Evolutionary conservation across 495 filamentous ascomycete genomes (phyloP), one percentile per base, ranked within the genome.

Genomic region (Penicillium crystallinum): DNA sequence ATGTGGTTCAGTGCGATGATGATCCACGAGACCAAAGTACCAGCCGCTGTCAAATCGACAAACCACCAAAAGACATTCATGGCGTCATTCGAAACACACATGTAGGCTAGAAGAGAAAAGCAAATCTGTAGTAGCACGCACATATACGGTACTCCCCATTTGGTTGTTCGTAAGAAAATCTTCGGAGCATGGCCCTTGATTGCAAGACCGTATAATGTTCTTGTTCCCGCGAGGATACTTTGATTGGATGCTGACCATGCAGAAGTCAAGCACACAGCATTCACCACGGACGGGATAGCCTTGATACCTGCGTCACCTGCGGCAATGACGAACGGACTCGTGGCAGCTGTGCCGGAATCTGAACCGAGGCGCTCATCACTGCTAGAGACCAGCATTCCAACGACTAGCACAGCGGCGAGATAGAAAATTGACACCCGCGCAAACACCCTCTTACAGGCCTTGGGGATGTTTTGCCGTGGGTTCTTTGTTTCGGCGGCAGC

Each of bases 31-130:
- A 85, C 65, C 36, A 84, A 59, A 2, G 78, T 76, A 1, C 77
- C 78, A 18, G 76, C 74, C 0, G 81, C 74, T 0, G 77, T 81
- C 55, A 86, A 50, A 31, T 77, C 70, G 5, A 83, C 74, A 21
- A 86, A 65, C 82, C 81, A 86, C 55, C 65, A 77, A 61, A 86
- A 85, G 4, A 82, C 83, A 0, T 74, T 78, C 34, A 80, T 63
- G 1, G 81, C 82, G n/a, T 67, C 64, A 10, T 76, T 72, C 7
- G 75, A 78, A 5, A 84, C 66, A 46, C 73, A 80, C 69, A 85
- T 77, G 51, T 81, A 85, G 25, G 79, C 77, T n/a, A 85, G 62
- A 10, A 76, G 68, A 53, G 79, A 77, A 59, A 83, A 81, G 8
- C 65, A 65, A 0, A 75, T 62, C 45, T 81, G 80, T 33, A 80